Evolutionary conservation across 1,284 basidiomycete genomes (phyloP), one percentile per base, ranked within the genome.

Genomic region (Cystobasidium pallidum): DNA sequence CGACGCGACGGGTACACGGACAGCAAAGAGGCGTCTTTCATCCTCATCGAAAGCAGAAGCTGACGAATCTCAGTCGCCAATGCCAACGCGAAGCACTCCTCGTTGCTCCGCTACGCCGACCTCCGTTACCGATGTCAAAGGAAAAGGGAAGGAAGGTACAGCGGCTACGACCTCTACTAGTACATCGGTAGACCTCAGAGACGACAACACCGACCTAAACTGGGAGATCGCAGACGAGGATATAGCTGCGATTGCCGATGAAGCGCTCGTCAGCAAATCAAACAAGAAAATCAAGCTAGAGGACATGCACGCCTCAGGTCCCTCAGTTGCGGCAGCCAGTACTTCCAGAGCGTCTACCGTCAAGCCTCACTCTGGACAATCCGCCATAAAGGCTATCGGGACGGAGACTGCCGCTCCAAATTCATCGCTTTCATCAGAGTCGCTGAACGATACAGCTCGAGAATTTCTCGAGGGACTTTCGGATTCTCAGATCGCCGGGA

Each of bases 171-270:
- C 30, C 32, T 34, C 54, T 11, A 36, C 54, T 6, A 34, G 30
- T 3, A 57, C 54, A 19, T 57, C 54, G 28, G 54, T 57, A n/a
- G 54, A 32, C 10, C 19, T 57, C 3, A 30, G 36, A 34, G 54
- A 57, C 2, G 54, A 36, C n/a, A n/a, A n/a, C 24, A 17, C 43
- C 11, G 62, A 34, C 3, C n/a, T 41, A 19, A 26, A 64, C 45
- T 64, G 62, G 62, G 62, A 64, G 26, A 49, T 64, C n/a, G 24
- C 62, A 64, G 62, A 64, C 51, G 45, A 51, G 8, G 47, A 49
- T 30, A 28, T 64, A 34, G 30, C 39, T 21, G 47, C 45, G 26
- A 43, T 43, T 4, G 8, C 47, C 10, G 62, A 64, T 36, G 45
- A 64, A 32, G 43, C 34, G 8, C 43, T 47, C 26, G 17, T 19